phyloP scores from a whole-genome alignment of 2,329 filamentous ascomycete species.

The Fusarium tjaetaba region DNA sequence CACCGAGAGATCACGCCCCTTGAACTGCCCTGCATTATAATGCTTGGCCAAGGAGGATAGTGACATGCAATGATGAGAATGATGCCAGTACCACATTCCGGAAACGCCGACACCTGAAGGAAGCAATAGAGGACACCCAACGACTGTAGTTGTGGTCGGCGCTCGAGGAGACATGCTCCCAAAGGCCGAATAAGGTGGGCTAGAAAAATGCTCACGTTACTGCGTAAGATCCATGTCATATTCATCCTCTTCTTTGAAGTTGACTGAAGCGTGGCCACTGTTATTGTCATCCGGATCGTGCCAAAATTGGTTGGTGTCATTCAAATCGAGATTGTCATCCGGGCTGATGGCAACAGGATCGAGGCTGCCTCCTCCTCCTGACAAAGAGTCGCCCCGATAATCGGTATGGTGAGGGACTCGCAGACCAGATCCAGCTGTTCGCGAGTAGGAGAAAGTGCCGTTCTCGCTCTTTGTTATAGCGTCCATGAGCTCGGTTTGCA shows the following conservation, averaged over 20 bases:
- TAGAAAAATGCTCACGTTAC: slow-evolving; percentile 22
- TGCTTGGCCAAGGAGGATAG: slow-evolving; percentile 1
- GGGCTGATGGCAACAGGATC: slow-evolving; percentile 52
- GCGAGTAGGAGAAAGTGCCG: slow-evolving; percentile 83
- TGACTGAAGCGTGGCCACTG: slow-evolving; percentile 72
- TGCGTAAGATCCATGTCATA: slow-evolving; percentile 80
- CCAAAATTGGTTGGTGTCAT: slow-evolving; percentile 68
- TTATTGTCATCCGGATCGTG: slow-evolving; percentile 77
- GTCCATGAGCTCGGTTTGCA: slow-evolving; percentile 92
- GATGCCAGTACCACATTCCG: slow-evolving; percentile 19
- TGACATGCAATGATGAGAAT: slow-evolving; percentile 29
- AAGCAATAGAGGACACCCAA: slow-evolving; percentile 1
- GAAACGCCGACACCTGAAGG: slow-evolving; percentile 35
- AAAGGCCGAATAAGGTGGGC: slow-evolving; percentile 1
- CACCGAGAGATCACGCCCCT: slow-evolving; percentile 30
- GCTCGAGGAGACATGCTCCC: neutral
- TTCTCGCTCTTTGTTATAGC: slow-evolving; percentile 83
- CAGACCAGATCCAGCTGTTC: slow-evolving; percentile 83
- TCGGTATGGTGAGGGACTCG: slow-evolving; percentile 95
- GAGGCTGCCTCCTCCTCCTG: slow-evolving; percentile 53
- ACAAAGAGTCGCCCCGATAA: slow-evolving; percentile 81
- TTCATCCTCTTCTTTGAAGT: slow-evolving; percentile 95
- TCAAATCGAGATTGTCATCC: slow-evolving; percentile 58
- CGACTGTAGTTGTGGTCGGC: neutral
- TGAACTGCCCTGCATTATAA: slow-evolving; percentile 3